Evolutionary conservation across 1,139 yeast species (phyloP).

Genomic region (Yamadazyma triangularis): DNA sequence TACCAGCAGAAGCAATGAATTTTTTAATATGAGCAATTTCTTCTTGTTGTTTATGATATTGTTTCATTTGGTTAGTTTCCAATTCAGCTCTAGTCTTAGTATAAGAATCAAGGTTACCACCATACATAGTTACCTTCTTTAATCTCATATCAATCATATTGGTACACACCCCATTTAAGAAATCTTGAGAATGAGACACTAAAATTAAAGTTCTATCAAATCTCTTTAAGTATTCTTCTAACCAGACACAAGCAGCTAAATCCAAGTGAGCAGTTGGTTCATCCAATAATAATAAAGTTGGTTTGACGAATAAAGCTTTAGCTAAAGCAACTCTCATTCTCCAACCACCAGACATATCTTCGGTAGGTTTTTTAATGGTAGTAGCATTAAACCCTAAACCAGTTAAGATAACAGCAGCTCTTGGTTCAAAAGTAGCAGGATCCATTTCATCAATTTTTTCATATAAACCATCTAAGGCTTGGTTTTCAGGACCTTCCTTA

Average conservation of each 20-base stretch:
- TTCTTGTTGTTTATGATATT: slow-evolving; percentile 95
- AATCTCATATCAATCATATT: slow-evolving; percentile 97
- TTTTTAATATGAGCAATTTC: slow-evolving; percentile 97
- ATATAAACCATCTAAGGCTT: slow-evolving; percentile 78
- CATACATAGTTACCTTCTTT: slow-evolving; percentile 66
- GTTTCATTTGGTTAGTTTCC: slow-evolving; percentile 98
- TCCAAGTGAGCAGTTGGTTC: slow-evolving; percentile 99
- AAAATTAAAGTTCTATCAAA: slow-evolving; percentile 90
- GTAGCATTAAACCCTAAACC: slow-evolving; percentile 94
- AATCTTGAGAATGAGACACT: slow-evolving; percentile 98
- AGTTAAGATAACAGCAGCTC: slow-evolving; percentile 92
- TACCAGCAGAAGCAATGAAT: slow-evolving; percentile 99
- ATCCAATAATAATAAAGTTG: slow-evolving; percentile 80
- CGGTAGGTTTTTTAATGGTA: slow-evolving; percentile 82
- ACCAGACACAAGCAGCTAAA: slow-evolving; percentile 99
- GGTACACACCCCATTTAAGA: slow-evolving; percentile 97
- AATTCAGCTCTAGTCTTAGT: slow-evolving; percentile 89
- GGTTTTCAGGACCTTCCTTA: slow-evolving; percentile 92
- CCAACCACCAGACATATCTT: slow-evolving; percentile 99
- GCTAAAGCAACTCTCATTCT: slow-evolving; percentile 89
- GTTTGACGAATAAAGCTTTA: slow-evolving; percentile 83
- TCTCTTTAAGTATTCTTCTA: slow-evolving; percentile 94
- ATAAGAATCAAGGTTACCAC: slow-evolving; percentile 99
- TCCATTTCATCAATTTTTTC: slow-evolving; percentile 97
- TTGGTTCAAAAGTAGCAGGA: slow-evolving; percentile 90